Conservation (phyloP, 495 filamentous ascomycete genomes). For the Podospora sp. region DNA sequence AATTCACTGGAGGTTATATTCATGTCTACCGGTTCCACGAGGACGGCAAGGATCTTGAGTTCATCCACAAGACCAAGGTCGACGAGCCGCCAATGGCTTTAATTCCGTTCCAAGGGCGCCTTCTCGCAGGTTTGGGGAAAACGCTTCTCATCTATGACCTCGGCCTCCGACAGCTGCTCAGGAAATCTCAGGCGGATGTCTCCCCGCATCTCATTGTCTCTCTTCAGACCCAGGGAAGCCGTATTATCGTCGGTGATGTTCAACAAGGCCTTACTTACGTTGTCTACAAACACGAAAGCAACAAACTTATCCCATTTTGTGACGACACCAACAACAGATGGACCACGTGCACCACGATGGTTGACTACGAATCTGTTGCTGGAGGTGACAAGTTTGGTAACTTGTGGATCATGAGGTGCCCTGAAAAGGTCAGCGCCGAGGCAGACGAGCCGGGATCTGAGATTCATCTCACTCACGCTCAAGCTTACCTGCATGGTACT, state of each 20-base stretch:
- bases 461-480: conserved; percentile 83
- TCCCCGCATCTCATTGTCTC: conserved; percentile 81
- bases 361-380: conserved; percentile 95
- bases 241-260: conserved; percentile 89
- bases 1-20: conserved; percentile 77
- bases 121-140: conserved; percentile 81
- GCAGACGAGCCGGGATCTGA: conserved; percentile 91
- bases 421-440: conserved; percentile 81
- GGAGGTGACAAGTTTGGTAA: conserved; percentile 99
- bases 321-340: conserved; percentile 88
- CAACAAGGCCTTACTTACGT: conserved; percentile 88
- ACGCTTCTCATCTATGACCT: conserved; percentile 87
- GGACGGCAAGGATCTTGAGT: conserved; percentile 82
- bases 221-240: conserved; percentile 86
- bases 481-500: conserved; percentile 84
- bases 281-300: conserved; percentile 90
- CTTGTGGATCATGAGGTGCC: conserved; percentile 87
- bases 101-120: conserved; percentile 85
- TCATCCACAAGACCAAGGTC: conserved; percentile 93
- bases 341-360: conserved; percentile 86
- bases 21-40: conserved; percentile 92
- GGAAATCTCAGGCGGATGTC: conserved; percentile 83
- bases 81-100: conserved; percentile 88
- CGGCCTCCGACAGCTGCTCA: conserved; percentile 84
- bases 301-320: conserved; percentile 86